These are phyloP conservation scores for Tuctoria greenei DNA, from an alignment of 176 grass and related monocot genomes.

Conservation along the genomic window DNA sequence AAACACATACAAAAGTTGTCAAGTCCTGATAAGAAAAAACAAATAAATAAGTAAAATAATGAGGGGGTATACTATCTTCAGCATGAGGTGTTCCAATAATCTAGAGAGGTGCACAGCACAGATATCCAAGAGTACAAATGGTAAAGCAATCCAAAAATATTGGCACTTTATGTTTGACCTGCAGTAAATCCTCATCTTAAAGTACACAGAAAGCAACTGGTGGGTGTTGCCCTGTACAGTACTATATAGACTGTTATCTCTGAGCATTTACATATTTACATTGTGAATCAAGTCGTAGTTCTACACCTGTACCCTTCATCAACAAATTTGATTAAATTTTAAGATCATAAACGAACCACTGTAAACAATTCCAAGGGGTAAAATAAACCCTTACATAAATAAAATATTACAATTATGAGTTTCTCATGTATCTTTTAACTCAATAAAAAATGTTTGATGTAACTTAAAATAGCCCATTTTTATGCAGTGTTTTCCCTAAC, in stretches of 20 bases:
- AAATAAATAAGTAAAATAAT: neutral
- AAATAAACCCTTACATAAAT: neutral
- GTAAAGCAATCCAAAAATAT: neutral
- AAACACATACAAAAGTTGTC: constrained; percentile 98
- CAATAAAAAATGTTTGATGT: neutral
- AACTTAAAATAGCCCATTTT: neutral
- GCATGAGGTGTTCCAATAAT: constrained; percentile 18
- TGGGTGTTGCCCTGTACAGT: neutral
- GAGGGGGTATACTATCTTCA: neutral
- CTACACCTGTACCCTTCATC: neutral
- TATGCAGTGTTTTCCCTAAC: too few relatives aligned
- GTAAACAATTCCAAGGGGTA: neutral
- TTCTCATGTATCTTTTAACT: too few relatives aligned
- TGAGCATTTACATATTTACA: neutral
- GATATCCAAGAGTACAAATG: neutral
- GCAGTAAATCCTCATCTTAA: neutral
- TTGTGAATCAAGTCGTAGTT: neutral
- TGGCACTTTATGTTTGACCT: neutral
- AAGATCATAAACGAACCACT: neutral
- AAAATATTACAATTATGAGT: too few relatives aligned
- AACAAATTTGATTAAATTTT: constrained; percentile 12
- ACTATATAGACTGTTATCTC: neutral
- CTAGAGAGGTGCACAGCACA: neutral
- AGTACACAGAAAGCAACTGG: neutral
- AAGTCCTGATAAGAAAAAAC: constrained; percentile 63